A percentile compares a stretch with the other conserved stretches of the same genome.
These are phyloP conservation scores for Lizanozyma gosingica DNA, from an alignment of 1,139 yeast genomes.

Conservation along the genomic window DNA sequence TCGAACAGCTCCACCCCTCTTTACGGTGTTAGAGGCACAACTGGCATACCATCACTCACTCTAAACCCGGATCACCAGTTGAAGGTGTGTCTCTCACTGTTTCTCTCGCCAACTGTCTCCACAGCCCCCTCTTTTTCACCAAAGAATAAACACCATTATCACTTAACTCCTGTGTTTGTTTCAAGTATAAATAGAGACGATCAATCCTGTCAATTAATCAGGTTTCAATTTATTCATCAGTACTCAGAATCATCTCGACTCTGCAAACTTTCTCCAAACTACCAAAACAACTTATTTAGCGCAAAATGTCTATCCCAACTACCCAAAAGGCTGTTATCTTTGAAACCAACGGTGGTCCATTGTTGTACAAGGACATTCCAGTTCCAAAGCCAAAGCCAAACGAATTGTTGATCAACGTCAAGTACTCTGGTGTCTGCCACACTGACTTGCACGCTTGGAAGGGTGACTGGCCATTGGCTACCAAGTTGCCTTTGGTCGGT, in stretches of 20 bases:
- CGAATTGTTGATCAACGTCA: slow-evolving; percentile 13
- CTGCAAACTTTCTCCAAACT: background rate
- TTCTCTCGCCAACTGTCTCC: no score
- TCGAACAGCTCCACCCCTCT: no score
- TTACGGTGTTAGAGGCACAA: background rate
- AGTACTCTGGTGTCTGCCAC: slow-evolving; percentile 16
- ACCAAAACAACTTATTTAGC: background rate
- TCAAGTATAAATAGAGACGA: background rate
- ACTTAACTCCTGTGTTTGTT: no score
- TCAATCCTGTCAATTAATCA: background rate
- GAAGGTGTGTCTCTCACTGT: no score
- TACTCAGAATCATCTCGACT: background rate
- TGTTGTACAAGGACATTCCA: slow-evolving; percentile 12
- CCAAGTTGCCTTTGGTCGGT: slow-evolving; percentile 14
- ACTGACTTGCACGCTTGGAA: slow-evolving; percentile 16
- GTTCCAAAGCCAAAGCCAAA: slow-evolving; percentile 13
- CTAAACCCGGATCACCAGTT: background rate
- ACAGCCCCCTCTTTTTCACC: no score
- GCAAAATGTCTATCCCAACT: slow-evolving; percentile 8
- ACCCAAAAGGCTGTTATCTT: slow-evolving; percentile 14
- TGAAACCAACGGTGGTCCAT: slow-evolving; percentile 13
- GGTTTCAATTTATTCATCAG: background rate
- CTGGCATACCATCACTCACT: background rate
- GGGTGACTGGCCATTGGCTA: slow-evolving; percentile 14
- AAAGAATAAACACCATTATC: no score